Percentiles rank a stretch among this genome's conserved stretches.
Conservation (phyloP, 2,329 filamentous ascomycete genomes). For the Pseudogymnoascus sp. region DNA sequence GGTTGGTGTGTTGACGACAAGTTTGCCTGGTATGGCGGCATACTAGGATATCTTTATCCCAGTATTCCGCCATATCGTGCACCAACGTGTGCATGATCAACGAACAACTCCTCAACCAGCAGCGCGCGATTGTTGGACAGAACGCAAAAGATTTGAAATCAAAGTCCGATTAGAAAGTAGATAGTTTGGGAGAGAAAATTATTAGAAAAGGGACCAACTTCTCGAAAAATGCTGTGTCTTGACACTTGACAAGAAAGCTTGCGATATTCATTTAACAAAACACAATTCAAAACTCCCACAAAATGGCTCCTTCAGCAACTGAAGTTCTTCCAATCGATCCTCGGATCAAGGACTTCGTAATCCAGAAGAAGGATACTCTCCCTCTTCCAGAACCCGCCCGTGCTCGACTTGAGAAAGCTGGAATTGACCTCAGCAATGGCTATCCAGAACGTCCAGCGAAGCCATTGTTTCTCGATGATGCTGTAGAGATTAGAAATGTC, state of each 20-base stretch:
- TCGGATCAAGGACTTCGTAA: conserved; percentile 54
- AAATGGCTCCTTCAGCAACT: conserved; percentile 37
- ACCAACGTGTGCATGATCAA: neutral
- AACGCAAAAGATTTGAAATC: neutral
- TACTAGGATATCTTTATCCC: neutral
- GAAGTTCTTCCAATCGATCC: conserved; percentile 47
- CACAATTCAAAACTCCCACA: conserved; percentile 13
- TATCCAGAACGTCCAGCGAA: conserved; percentile 63
- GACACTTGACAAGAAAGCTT: neutral
- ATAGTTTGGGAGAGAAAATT: neutral
- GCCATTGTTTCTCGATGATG: conserved; percentile 63
- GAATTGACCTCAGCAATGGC: conserved; percentile 60
- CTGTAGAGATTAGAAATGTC: conserved; percentile 55
- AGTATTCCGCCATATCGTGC: neutral
- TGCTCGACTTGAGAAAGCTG: conserved; percentile 56
- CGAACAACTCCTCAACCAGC: neutral
- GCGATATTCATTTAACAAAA: neutral
- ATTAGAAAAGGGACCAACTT: neutral
- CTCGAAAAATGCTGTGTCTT: neutral
- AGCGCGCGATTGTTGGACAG: neutral
- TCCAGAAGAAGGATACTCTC: conserved; percentile 57
- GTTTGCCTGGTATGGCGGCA: neutral
- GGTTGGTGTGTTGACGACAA: neutral
- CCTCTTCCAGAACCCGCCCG: conserved; percentile 50
- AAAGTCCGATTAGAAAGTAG: neutral